Evolutionary conservation across 1,284 basidiomycete genomes (phyloP), one percentile per base, ranked within the genome.

Genomic region (Veloboletus limbatus): DNA sequence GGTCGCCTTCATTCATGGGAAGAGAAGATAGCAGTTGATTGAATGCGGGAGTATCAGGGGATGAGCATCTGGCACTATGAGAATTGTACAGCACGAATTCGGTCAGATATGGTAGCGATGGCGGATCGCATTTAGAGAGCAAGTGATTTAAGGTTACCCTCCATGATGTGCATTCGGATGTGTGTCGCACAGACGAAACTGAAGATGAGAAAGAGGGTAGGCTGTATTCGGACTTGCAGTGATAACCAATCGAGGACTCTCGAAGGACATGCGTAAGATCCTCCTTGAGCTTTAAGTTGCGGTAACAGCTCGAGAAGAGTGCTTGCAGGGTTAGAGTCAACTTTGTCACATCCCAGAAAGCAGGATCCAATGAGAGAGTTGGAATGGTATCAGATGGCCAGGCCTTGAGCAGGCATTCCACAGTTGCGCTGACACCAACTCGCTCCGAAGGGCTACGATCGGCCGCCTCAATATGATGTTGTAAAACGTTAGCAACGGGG

Each of bases 91-190:
- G 3, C 6, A 8, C 2, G 3, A 33, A 11, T 20, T 8, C 7
- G 10, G 13, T 11, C n/a, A n/a, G n/a, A n/a, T n/a, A n/a, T n/a
- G n/a, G n/a, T n/a, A n/a, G n/a, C n/a, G n/a, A n/a, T n/a, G n/a
- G n/a, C n/a, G n/a, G n/a, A n/a, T n/a, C n/a, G n/a, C 43, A 31
- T 6, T 6, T 14, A 8, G 37, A 46, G 6, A 52, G 7, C 5
- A 58, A 11, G 0, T 39, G n/a, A n/a, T 38, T 20, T 7, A 53
- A 24, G 0, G 30, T 41, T 9, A 53, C n/a, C 10, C 0, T 4
- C 31, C 13, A 30, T 2, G 14, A n/a, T n/a, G n/a, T n/a, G n/a
- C n/a, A n/a, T n/a, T n/a, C n/a, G n/a, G n/a, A n/a, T n/a, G n/a
- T n/a, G n/a, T n/a, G n/a, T n/a, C n/a, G n/a, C n/a, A n/a, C n/a